These are phyloP conservation scores for Dissoconium aciculare DNA, from an alignment of 2,329 filamentous ascomycete genomes.

Conservation along the genomic window DNA sequence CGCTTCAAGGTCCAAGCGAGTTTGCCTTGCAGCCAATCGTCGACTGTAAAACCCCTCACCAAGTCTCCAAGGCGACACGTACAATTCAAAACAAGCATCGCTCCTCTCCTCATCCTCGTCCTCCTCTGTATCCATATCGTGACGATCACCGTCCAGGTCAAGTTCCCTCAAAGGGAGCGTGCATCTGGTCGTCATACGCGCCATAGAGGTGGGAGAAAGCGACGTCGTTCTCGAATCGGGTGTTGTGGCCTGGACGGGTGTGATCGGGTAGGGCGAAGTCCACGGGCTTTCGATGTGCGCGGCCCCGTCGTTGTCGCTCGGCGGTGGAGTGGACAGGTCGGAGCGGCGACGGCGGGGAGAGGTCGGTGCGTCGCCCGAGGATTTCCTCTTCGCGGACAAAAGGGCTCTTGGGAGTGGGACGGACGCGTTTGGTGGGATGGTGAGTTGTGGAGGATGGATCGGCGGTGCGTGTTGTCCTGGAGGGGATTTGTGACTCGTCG, in stretches of 20 bases:
- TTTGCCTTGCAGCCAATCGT: no score
- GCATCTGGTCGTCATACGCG: conserved; percentile 9
- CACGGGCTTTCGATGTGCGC: conserved; percentile 6
- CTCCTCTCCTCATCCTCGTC: no score
- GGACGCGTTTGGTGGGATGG: conserved; percentile 5
- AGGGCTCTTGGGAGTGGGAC: conserved; percentile 6
- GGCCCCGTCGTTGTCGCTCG: conserved; percentile 4
- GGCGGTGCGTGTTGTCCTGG: background rate
- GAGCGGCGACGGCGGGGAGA: conserved; percentile 6
- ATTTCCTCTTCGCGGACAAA: conserved; percentile 9
- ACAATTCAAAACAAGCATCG: no score
- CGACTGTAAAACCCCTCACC: no score
- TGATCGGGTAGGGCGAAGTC: conserved; percentile 11
- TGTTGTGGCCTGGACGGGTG: conserved; percentile 7
- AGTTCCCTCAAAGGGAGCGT: conserved; percentile 5
- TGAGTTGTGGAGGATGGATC: background rate
- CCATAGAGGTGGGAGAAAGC: conserved; percentile 12
- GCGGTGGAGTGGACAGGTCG: conserved; percentile 8
- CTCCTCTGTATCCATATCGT: no score
- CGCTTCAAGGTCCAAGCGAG: no score
- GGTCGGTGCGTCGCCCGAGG: conserved; percentile 1
- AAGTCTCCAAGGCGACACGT: no score
- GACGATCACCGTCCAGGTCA: no score
- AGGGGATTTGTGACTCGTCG: no score
- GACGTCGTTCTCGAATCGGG: conserved; percentile 5